Evolutionary conservation across 768 basidiomycete genomes (phyloP).

Genomic region (Phylloporus sp.): DNA sequence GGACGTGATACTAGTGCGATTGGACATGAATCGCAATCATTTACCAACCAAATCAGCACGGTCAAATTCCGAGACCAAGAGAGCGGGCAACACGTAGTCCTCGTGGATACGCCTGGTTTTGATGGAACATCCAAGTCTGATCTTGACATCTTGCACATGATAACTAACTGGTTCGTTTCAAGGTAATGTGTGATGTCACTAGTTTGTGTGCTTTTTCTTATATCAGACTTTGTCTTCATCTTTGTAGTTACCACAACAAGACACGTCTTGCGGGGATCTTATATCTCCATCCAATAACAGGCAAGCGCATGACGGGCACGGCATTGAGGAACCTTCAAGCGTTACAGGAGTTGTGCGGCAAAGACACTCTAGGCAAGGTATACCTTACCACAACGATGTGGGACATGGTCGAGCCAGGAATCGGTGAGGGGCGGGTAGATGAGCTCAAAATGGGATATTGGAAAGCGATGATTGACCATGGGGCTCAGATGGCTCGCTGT

Average conservation of each 20-base stretch:
- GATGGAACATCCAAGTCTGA: slow-evolving; percentile 17
- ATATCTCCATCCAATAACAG: slow-evolving; percentile 39
- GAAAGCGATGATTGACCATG: slow-evolving; percentile 3
- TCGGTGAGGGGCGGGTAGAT: slow-evolving; percentile 17
- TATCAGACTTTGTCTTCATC: neutral
- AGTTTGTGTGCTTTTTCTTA: neutral
- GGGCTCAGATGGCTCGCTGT: too few relatives aligned
- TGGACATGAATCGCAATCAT: slow-evolving; percentile 10
- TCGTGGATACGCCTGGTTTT: slow-evolving; percentile 27
- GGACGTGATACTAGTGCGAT: neutral
- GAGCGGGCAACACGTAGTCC: slow-evolving; percentile 5
- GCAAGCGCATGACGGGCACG: slow-evolving; percentile 34
- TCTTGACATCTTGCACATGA: slow-evolving; percentile 7
- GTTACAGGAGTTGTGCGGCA: slow-evolving; percentile 30
- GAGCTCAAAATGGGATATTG: slow-evolving; percentile 11
- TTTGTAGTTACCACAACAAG: slow-evolving; percentile 7
- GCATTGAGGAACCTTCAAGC: slow-evolving; percentile 32
- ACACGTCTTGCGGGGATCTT: slow-evolving; percentile 32
- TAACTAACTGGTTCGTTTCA: neutral
- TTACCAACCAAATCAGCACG: slow-evolving; percentile 1
- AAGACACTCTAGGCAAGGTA: slow-evolving; percentile 25
- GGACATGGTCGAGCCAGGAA: slow-evolving; percentile 23
- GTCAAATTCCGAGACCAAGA: slow-evolving; percentile 5
- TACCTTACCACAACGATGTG: slow-evolving; percentile 38
- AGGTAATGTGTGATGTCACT: neutral